These are phyloP conservation scores for Neurospora cerealis DNA, from an alignment of 495 filamentous ascomycete genomes.

Conservation along the genomic window DNA sequence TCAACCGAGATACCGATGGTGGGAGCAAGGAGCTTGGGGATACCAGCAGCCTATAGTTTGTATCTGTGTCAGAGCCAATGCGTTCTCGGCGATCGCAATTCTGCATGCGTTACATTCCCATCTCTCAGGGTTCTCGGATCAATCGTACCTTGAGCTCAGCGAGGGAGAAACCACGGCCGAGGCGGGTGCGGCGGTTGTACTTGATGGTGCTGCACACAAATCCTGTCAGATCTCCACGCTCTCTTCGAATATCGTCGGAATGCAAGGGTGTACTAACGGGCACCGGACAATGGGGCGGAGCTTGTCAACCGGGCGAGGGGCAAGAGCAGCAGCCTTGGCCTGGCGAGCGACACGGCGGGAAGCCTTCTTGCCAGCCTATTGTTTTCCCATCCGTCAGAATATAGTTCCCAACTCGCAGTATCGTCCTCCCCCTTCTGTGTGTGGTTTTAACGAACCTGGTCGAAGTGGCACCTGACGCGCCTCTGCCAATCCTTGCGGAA, in stretches of 20 bases:
- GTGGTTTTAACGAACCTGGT: conserved; percentile 65
- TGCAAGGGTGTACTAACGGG: conserved; percentile 37
- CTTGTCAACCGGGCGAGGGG: conserved; percentile 94
- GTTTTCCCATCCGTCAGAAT: conserved; percentile 30
- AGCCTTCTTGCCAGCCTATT: conserved; percentile 88
- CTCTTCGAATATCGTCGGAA: neutral
- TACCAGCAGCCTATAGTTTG: conserved; percentile 72
- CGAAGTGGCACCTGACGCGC: conserved; percentile 95
- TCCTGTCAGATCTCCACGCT: conserved; percentile 10
- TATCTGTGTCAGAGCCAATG: conserved; percentile 8
- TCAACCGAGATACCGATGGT: conserved; percentile 97
- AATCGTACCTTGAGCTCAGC: conserved; percentile 86
- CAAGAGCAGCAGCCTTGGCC: conserved; percentile 84
- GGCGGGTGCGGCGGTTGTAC: conserved; percentile 97
- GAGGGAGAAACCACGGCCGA: conserved; percentile 93
- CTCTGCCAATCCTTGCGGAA: conserved; percentile 99
- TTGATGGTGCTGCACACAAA: conserved; percentile 49
- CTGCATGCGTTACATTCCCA: neutral
- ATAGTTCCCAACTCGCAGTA: neutral
- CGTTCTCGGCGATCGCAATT: neutral
- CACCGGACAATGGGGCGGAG: conserved; percentile 91
- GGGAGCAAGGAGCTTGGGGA: conserved; percentile 84
- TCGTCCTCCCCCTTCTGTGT: conserved; percentile 5
- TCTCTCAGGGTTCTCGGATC: neutral
- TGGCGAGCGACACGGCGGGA: conserved; percentile 80